Conservation (phyloP, 2,329 filamentous ascomycete genomes). For the Stagonosporopsis tanaceti region DNA sequence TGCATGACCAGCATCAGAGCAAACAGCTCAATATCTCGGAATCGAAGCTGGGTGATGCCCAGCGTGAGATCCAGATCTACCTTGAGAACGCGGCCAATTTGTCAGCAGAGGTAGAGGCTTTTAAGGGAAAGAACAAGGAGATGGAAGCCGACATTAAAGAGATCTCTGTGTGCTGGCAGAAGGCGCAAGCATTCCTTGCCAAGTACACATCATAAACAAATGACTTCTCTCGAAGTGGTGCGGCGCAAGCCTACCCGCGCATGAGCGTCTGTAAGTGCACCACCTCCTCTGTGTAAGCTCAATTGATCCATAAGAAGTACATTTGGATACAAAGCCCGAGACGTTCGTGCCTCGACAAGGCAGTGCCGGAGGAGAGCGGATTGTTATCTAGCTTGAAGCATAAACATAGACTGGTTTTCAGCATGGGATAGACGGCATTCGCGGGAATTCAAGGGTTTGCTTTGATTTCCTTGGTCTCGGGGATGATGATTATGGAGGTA, state of each 20-base stretch:
- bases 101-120: background rate
- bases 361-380: no score
- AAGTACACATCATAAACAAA: background rate
- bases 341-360: background rate
- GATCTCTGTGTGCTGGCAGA: background rate
- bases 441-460: background rate
- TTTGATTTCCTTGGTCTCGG: background rate
- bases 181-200: background rate
- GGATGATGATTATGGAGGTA: background rate
- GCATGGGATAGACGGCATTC: background rate
- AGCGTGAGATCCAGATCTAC: background rate
- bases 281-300: background rate
- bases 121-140: background rate
- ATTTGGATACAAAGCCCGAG: background rate
- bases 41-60: background rate
- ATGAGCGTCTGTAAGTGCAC: background rate
- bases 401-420: background rate
- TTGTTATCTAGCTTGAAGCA: background rate
- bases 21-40: background rate
- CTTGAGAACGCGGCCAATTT: background rate
- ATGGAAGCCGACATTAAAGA: background rate
- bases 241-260: background rate
- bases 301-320: background rate
- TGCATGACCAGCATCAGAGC: background rate
- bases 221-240: background rate